Conservation (phyloP, 1,284 basidiomycete species). For the Leccinum fuscescens region DNA sequence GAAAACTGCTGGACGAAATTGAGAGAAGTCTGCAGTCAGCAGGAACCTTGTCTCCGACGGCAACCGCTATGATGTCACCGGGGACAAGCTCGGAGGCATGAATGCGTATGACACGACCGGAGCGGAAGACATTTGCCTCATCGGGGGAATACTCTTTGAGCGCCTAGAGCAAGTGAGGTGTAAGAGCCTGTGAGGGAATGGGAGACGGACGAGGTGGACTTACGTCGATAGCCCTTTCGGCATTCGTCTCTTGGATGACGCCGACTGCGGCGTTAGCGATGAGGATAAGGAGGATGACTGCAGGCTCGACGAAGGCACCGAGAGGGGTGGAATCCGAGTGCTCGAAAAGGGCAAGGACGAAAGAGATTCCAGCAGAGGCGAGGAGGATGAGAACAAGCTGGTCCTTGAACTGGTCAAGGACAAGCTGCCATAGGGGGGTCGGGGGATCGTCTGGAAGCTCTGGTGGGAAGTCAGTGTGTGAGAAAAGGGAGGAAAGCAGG, state of each 20-base stretch:
- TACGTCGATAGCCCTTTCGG: conserved; percentile 93
- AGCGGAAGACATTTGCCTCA: conserved; percentile 87
- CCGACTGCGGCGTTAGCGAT: conserved; percentile 93
- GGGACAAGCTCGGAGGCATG: conserved; percentile 89
- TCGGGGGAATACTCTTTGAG: conserved; percentile 94
- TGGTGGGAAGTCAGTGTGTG: conserved; percentile 33
- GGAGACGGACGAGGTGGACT: conserved; percentile 34
- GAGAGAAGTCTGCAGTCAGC: conserved; percentile 89
- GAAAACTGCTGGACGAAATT: conserved; percentile 89
- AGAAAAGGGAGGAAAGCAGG: background rate
- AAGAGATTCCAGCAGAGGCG: conserved; percentile 87
- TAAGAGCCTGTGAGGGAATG: background rate
- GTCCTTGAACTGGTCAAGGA: conserved; percentile 97
- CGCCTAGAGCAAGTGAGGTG: conserved; percentile 53
- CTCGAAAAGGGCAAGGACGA: conserved; percentile 86
- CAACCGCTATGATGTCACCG: conserved; percentile 86
- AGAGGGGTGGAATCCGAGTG: conserved; percentile 65
- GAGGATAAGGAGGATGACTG: conserved; percentile 91
- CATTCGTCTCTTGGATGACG: conserved; percentile 92
- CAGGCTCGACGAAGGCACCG: conserved; percentile 88
- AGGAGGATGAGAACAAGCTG: conserved; percentile 94
- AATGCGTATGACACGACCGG: conserved; percentile 67
- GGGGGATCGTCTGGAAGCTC: conserved; percentile 87
- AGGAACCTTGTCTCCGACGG: conserved; percentile 92
- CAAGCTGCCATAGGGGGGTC: conserved; percentile 90